A percentile compares a stretch with the other conserved stretches of the same genome.
Conservation (phyloP, 306 rosid species). For the Rubus idaeus region DNA sequence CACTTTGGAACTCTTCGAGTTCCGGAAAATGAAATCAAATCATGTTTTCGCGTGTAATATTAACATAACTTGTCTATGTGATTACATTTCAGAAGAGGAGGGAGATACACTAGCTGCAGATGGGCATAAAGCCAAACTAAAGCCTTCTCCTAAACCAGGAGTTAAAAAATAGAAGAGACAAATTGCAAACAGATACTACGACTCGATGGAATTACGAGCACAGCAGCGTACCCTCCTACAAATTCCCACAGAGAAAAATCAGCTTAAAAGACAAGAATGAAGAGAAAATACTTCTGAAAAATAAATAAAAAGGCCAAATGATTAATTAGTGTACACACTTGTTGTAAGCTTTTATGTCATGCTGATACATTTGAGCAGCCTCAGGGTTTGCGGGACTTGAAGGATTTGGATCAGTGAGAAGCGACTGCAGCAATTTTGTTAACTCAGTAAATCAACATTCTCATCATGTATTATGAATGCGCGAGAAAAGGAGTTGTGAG, state of each 20-base stretch:
- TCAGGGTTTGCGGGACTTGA: constrained; percentile 36
- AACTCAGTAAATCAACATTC: neutral
- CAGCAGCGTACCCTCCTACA: constrained; percentile 37
- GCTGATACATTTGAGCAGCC: constrained; percentile 36
- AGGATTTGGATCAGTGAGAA: constrained; percentile 37
- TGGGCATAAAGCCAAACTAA: neutral
- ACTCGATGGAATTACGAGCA: constrained; percentile 34
- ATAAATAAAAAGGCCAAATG: neutral
- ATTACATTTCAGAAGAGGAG: constrained; percentile 12
- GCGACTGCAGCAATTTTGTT: constrained; percentile 23
- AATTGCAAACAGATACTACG: constrained; percentile 17
- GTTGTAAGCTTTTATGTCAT: constrained; percentile 33
- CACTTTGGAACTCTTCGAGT: constrained; percentile 9
- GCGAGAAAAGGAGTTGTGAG: neutral
- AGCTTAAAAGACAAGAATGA: neutral
- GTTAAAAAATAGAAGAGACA: neutral
- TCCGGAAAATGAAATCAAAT: neutral
- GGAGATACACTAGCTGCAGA: neutral
- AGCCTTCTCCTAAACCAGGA: neutral
- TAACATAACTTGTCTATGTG: constrained; percentile 2
- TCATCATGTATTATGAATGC: neutral
- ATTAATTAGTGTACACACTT: constrained; percentile 20
- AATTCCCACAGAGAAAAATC: neutral
- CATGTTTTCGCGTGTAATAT: constrained; percentile 7
- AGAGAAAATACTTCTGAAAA: neutral